Base-by-base conservation (phyloP, 2,329 filamentous ascomycete genomes). In the Cladosporium cucumerinum region DNA sequence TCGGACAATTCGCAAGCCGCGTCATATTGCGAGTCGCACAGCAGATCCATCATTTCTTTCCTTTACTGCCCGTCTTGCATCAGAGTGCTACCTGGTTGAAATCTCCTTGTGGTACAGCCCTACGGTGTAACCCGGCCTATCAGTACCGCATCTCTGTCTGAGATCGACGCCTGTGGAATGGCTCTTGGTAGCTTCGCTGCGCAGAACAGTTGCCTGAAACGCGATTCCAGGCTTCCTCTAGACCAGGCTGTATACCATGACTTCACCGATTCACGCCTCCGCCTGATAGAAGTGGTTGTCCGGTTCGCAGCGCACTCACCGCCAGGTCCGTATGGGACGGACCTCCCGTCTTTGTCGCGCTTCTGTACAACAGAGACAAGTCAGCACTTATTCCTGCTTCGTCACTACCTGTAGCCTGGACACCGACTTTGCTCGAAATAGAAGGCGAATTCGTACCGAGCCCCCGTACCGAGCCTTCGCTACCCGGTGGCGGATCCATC, bases 1-100 rank as follows among this genome's bases (percentile, higher is more conserved):
- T 57, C 54, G 54, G 54, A 57, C 54, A 57, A 39, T 57, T 36
- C 32, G 28, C 54, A 23, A 34, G 54, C 54, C 54, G 54, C 54
- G 32, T 57, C 54, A 39, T 57, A 26, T 32, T 23, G n/a, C 32
- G 54, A 25, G n/a, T n/a, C 54, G 54, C 54, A 57, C 54, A 36
- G 23, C 54, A 57, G n/a, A 23, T 57, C n/a, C 54, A 21, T 57
- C 54, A 32, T 57, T 12, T 57, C 54, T 57, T 32, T 21, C 30
- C 25, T 32, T 30, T 30, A 32, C 32, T 54, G 51, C 51, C 51
- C 26, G 18, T 32, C 7, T 21, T 54, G 51, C 51, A 21, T 54
- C 51, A 32, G 16, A 54, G 51, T 54, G 51, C 25, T 32, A 54
- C 51, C 51, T 30, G 51, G 28, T 14, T 18, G 26, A 30, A 30